These are phyloP conservation scores for Hydnum rufescens DNA, from an alignment of 768 basidiomycete genomes.

Conservation along the genomic window DNA sequence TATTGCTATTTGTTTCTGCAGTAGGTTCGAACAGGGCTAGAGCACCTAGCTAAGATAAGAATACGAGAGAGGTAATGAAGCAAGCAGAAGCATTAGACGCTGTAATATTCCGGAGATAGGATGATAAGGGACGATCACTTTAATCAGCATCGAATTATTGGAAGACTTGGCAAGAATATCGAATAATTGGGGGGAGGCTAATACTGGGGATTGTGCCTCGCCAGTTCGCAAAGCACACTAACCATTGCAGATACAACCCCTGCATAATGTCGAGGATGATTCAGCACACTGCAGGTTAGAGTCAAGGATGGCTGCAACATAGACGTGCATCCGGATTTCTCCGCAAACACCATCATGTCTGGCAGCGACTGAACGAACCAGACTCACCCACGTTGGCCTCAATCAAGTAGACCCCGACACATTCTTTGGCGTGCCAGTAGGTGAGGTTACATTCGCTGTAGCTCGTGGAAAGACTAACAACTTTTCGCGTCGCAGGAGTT, in stretches of 20 bases:
- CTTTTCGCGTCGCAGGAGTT: too few species aligned
- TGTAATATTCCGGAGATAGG: background rate
- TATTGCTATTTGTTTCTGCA: constrained; percentile 74
- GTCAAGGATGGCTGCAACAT: too few species aligned
- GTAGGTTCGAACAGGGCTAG: constrained; percentile 83
- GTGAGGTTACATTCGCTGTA: too few species aligned
- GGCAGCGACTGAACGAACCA: too few species aligned
- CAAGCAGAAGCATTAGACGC: background rate
- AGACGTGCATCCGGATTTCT: too few species aligned
- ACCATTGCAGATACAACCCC: constrained; percentile 89
- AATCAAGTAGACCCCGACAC: too few species aligned
- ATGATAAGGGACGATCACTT: constrained; percentile 39
- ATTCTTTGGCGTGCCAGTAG: too few species aligned
- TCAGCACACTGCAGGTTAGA: too few species aligned
- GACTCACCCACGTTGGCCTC: too few species aligned
- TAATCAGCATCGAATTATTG: constrained; percentile 99
- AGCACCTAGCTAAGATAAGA: constrained; percentile 56
- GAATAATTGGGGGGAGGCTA: constrained; percentile 79
- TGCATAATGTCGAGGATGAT: too few species aligned
- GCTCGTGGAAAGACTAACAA: too few species aligned
- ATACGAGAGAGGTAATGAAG: constrained; percentile 4
- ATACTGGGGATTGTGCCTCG: constrained; percentile 54
- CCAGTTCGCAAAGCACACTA: constrained; percentile 85
- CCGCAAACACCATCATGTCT: too few species aligned
- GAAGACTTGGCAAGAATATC: constrained; percentile 81